A percentile compares a stretch with the other conserved stretches of the same genome.
Conservation (phyloP, 495 filamentous ascomycete genomes). For the Trichoderma erinaceum region DNA sequence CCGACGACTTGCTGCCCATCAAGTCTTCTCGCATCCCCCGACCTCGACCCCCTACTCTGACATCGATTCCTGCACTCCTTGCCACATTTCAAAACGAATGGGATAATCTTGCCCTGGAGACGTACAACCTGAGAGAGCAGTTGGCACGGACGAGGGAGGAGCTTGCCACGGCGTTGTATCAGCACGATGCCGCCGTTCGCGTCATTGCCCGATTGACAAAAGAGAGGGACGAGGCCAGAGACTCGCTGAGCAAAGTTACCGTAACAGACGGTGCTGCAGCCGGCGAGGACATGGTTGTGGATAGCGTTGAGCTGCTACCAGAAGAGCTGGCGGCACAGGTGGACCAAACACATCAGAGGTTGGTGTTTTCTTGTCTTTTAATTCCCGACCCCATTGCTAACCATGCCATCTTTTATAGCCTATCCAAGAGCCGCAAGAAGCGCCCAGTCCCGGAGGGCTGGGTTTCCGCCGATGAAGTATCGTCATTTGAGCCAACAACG, state of each 20-base stretch:
- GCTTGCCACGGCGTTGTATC: constrained; percentile 86
- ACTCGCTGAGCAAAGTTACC: constrained; percentile 81
- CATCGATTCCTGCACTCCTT: constrained; percentile 93
- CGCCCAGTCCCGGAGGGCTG: constrained; percentile 77
- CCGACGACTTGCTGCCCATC: constrained; percentile 81
- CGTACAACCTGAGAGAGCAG: constrained; percentile 82
- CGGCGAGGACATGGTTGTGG: constrained; percentile 88
- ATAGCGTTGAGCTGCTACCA: constrained; percentile 61
- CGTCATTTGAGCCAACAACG: constrained; percentile 54
- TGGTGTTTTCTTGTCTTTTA: constrained; percentile 31
- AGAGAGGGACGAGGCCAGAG: constrained; percentile 87
- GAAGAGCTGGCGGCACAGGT: constrained; percentile 67
- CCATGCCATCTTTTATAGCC: constrained; percentile 39
- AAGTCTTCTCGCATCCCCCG: constrained; percentile 75
- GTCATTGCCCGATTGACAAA: constrained; percentile 84
- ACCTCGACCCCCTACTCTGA: constrained; percentile 88
- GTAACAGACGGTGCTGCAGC: constrained; percentile 54
- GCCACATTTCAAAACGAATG: constrained; percentile 98
- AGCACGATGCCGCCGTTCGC: constrained; percentile 89
- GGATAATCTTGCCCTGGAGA: constrained; percentile 88
- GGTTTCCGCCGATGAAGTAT: constrained; percentile 69
- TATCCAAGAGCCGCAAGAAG: constrained; percentile 81
- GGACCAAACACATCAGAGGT: constrained; percentile 72
- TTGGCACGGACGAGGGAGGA: constrained; percentile 86
- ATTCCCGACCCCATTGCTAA: background rate